A percentile compares a stretch with the other conserved stretches of the same genome.
Conservation (phyloP, 768 basidiomycete species). For the Boletus rufocinnamomeus region DNA sequence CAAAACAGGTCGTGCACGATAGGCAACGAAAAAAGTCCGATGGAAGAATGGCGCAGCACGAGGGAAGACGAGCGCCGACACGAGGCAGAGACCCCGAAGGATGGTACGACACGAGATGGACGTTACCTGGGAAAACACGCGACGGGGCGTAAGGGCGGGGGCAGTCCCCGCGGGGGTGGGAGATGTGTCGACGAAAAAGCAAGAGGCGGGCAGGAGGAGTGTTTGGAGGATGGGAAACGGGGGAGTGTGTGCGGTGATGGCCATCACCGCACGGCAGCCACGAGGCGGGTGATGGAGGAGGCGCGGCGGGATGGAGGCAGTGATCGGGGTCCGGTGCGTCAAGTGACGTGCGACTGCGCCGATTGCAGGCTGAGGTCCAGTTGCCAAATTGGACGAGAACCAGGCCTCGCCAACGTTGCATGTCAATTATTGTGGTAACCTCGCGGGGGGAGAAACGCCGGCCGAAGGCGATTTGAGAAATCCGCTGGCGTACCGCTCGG, state of each 20-base stretch:
- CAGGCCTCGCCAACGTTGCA: constrained; percentile 35
- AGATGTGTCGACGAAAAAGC: too few species aligned
- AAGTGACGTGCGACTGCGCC: constrained; percentile 18
- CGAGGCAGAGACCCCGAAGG: constrained; percentile 31
- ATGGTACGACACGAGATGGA: constrained; percentile 14
- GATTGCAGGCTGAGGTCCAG: constrained; percentile 14
- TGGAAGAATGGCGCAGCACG: constrained; percentile 19
- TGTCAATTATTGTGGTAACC: constrained; percentile 22
- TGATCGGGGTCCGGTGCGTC: constrained; percentile 22
- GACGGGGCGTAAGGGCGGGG: not conserved
- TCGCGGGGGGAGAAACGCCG: constrained; percentile 29
- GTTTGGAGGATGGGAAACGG: too few species aligned
- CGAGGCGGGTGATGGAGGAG: constrained; percentile 24
- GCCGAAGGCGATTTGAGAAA: constrained; percentile 20
- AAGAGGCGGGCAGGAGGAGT: too few species aligned
- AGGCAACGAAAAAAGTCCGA: constrained; percentile 2
- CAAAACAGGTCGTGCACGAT: too few species aligned
- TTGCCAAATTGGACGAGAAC: constrained; percentile 16
- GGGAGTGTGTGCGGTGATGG: constrained; percentile 3
- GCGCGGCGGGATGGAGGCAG: constrained; percentile 21
- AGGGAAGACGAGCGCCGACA: constrained; percentile 31
- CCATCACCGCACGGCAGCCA: constrained; percentile 19
- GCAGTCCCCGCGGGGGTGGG: not conserved
- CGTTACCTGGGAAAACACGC: constrained; percentile 22
- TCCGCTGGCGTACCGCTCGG: constrained; percentile 24